Conservation (phyloP, 1,284 basidiomycete genomes). For the Heterobasidion annosum region DNA sequence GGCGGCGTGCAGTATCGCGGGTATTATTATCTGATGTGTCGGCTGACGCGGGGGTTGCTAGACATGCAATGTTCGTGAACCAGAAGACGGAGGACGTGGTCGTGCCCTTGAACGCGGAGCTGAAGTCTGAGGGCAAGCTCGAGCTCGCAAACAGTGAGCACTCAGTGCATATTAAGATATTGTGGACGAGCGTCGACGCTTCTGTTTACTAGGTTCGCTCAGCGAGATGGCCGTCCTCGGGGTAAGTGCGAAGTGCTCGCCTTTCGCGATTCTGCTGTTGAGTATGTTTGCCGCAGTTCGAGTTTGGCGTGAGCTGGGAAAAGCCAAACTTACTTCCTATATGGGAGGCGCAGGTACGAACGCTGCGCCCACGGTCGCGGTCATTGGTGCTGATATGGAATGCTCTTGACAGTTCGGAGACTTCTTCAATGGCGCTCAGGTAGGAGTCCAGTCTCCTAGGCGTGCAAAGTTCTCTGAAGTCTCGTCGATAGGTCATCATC, state of each 20-base stretch:
- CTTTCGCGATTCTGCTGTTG: neutral
- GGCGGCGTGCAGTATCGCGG: too few relatives aligned
- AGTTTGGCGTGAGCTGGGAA: conserved; percentile 86
- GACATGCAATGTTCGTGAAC: conserved; percentile 86
- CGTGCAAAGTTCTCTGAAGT: neutral
- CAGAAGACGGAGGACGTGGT: conserved; percentile 72
- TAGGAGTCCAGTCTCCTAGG: conserved; percentile 11
- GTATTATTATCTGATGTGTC: neutral
- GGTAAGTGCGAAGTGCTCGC: conserved; percentile 30
- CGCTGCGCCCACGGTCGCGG: neutral
- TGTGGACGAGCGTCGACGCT: neutral
- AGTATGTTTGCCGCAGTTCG: conserved; percentile 42
- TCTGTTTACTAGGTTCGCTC: conserved; percentile 50
- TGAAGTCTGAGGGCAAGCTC: conserved; percentile 58
- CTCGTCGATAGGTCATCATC: conserved; percentile 53
- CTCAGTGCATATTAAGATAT: neutral
- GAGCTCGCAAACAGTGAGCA: conserved; percentile 79
- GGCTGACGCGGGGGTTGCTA: conserved; percentile 14
- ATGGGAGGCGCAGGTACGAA: conserved; percentile 83
- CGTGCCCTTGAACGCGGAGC: conserved; percentile 68
- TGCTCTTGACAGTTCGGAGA: conserved; percentile 60
- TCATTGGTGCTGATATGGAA: conserved; percentile 1
- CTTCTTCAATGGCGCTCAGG: conserved; percentile 85
- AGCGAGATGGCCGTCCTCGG: conserved; percentile 84
- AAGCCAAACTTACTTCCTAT: conserved; percentile 71